Percentiles rank a stretch among this genome's conserved stretches.
phyloP scores from a whole-genome alignment of 1,284 basidiomycete genomes.

The Papiliotrema laurentii region DNA sequence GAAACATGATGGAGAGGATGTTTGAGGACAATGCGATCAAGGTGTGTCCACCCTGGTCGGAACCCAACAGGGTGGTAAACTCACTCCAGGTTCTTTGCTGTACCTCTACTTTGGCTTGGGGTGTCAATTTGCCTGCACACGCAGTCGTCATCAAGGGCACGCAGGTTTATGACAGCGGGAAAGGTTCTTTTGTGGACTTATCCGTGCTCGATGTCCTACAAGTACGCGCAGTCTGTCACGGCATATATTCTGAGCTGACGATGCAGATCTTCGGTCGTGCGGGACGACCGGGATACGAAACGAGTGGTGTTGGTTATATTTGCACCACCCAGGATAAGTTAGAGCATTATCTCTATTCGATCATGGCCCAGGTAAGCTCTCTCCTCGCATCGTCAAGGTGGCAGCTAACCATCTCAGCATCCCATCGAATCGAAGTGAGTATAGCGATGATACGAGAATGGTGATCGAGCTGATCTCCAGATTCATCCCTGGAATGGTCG shows the following conservation, averaged over 20 bases:
- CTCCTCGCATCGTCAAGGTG: slow-evolving; percentile 7
- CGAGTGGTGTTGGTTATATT: slow-evolving; percentile 94
- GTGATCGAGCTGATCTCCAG: slow-evolving; percentile 46
- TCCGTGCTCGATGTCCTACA: slow-evolving; percentile 94
- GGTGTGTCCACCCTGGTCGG: slow-evolving; percentile 51
- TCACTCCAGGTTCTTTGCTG: slow-evolving; percentile 91
- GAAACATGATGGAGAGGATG: slow-evolving; percentile 93
- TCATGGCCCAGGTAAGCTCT: slow-evolving; percentile 70
- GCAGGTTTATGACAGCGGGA: slow-evolving; percentile 86
- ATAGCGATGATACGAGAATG: background rate
- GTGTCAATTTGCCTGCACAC: slow-evolving; percentile 97
- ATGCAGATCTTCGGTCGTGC: slow-evolving; percentile 85
- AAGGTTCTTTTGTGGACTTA: slow-evolving; percentile 86
- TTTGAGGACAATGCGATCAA: slow-evolving; percentile 90
- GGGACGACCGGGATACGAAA: slow-evolving; percentile 92
- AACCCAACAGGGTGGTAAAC: background rate
- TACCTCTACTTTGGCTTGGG: slow-evolving; percentile 98
- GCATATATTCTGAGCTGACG: background rate
- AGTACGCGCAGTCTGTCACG: slow-evolving; percentile 24
- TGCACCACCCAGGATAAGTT: slow-evolving; percentile 93
- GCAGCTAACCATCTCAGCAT: slow-evolving; percentile 53
- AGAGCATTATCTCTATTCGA: slow-evolving; percentile 82
- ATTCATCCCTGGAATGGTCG: slow-evolving; percentile 80
- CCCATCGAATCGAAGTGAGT: slow-evolving; percentile 93
- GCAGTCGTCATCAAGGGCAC: slow-evolving; percentile 99